Base-by-base conservation (phyloP, 2,329 filamentous ascomycete genomes). In the Rosellinia necatrix region DNA sequence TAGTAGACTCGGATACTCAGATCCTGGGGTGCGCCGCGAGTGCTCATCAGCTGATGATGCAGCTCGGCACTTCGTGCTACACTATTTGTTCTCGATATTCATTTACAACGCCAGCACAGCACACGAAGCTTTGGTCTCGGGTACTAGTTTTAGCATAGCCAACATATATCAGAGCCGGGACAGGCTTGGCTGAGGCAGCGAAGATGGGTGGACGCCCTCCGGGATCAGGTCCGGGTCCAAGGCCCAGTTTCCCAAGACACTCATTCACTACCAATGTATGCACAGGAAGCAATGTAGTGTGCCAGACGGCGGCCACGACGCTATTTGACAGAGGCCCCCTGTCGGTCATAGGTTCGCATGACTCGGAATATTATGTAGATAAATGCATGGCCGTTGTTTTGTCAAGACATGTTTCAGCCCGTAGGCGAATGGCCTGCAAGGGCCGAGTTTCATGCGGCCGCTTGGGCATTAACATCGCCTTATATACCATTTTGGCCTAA, bases 361-460 rank as follows among this genome's bases (percentile, higher is more conserved):
- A 63, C 55, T 63, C 56, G 59, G 58, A 43, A 52, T 53, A 63
- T 60, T 55, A 40, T 49, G 44, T 59, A 56, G 55, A 56, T 57
- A 53, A 38, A 60, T 64, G 50, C 49, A 59, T 17, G 49, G 38
- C 42, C 29, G 15, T 51, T 55, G 47, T 51, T 22, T 54, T 59
- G 58, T 65, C 58, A 59, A 61, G 63, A 62, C 61, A 48, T 66
- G 66, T 68, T 68, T 68, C 66, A 68, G 64, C 55, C 42, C 42
- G 43, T 61, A 65, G 59, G 62, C 63, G 63, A 67, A 56, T 62
- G 53, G 58, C 58, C 60, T 35, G 59, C 62, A 61, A 60, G 56
- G 63, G 66, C 60, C 62, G 64, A 62, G 64, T 62, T 65, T 68
- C 56, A 68, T 65, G 63, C 65, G 59, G 61, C 53, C 65, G 63